Evolutionary conservation across 805 yeast species (phyloP), one percentile per base, ranked within the genome.

Genomic region (Isabelozyma rhagii): DNA sequence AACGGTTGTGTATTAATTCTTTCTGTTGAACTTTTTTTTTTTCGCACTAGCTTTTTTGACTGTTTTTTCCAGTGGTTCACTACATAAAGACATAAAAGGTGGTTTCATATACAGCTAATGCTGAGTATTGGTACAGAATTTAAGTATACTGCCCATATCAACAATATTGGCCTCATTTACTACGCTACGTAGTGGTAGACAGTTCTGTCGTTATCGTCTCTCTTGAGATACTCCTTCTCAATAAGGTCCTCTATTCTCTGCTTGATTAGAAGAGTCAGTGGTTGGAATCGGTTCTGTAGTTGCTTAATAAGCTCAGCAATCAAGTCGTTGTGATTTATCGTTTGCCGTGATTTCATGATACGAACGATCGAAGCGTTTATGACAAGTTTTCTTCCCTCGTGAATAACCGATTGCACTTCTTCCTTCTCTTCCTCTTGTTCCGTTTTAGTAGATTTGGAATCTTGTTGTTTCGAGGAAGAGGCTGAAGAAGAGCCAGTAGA

Each of bases 301-400:
- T 81, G 87, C 45, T 78, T 77, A 18, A 85, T 75, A 4, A 84
- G 81, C 56, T 85, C 91, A 34, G 76, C 79, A n/a, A 88, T 71
- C 47, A 91, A 72, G 39, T 84, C 85, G 55, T 82, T 83, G 61
- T 87, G 93, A 25, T 65, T 72, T 48, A 85, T 56, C 0, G 75
- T 67, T 56, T 83, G 85, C 34, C 91, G 72, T 1, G 89, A 78
- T 68, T 91, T 91, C 93, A 91, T 84, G n/a, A 85, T 82, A 46
- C 97, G 76, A 5, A 91, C 96, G 49, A 91, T 79, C 0, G 96
- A 94, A 1, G 97, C 96, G 61, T 89, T 94, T 2, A 87, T 72
- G 59, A 85, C 88, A 48, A 77, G 75, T 51, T 81, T 76, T 50
- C 96, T 75, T 4, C 89, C 82, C 55, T 80, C 85, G 39, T 78